These are phyloP conservation scores for Septoria linicola DNA, from an alignment of 2,329 filamentous ascomycete genomes.

Conservation along the genomic window DNA sequence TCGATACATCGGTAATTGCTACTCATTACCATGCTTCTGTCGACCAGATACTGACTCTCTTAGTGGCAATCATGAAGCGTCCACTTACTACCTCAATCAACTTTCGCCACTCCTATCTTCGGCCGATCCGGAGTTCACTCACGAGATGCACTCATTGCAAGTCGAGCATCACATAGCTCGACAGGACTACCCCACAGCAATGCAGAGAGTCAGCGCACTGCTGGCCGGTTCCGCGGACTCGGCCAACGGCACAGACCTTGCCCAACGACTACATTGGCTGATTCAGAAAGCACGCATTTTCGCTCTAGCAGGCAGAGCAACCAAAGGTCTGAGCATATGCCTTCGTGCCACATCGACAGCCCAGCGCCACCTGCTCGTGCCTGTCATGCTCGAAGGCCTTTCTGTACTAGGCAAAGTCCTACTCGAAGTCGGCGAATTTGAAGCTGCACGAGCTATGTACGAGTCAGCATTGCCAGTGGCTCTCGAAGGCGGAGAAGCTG, in stretches of 20 bases:
- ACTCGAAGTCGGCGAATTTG: constrained; percentile 68
- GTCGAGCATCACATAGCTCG: constrained; percentile 59
- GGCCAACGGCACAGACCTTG: constrained; percentile 51
- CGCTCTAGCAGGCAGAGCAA: constrained; percentile 64
- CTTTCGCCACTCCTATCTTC: constrained; percentile 48
- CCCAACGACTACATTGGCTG: constrained; percentile 68
- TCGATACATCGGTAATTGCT: constrained; percentile 54
- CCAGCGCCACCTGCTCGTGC: constrained; percentile 66
- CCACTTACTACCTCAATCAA: constrained; percentile 57
- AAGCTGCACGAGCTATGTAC: constrained; percentile 63
- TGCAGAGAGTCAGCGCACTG: constrained; percentile 55
- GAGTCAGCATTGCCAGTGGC: constrained; percentile 68
- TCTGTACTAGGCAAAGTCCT: constrained; percentile 67
- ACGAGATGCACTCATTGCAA: constrained; percentile 59
- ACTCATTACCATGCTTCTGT: not conserved
- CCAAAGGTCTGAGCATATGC: constrained; percentile 73
- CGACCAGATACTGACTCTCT: not conserved
- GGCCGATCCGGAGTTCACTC: constrained; percentile 58
- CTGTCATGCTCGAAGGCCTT: constrained; percentile 70
- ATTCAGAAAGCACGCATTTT: constrained; percentile 71
- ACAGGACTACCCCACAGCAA: constrained; percentile 44
- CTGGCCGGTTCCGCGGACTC: constrained; percentile 31
- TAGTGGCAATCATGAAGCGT: constrained; percentile 58
- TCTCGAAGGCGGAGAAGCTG: constrained; percentile 66
- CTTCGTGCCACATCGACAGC: constrained; percentile 74